These are phyloP conservation scores for Ligustrum vulgare DNA, from an alignment of 257 asterid genomes.

Conservation along the genomic window DNA sequence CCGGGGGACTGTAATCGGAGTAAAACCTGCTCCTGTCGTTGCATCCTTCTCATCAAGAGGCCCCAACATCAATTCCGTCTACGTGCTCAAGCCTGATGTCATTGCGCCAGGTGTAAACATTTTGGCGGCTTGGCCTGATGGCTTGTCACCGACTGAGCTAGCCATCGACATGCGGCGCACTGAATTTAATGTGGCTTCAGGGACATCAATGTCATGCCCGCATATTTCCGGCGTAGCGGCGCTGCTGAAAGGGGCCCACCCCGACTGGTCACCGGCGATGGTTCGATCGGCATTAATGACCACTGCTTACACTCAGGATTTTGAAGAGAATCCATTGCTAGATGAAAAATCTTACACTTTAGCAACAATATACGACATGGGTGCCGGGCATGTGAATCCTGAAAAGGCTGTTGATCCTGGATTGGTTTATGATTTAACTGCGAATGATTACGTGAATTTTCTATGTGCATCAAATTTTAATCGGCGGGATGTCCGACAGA, in stretches of 20 bases:
- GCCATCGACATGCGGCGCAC: conserved; percentile 55
- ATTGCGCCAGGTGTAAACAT: conserved; percentile 93
- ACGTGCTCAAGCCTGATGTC: conserved; percentile 70
- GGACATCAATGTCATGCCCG: conserved; percentile 97
- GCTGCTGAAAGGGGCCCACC: conserved; percentile 78
- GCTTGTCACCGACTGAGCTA: conserved; percentile 59
- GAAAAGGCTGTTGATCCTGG: conserved; percentile 79
- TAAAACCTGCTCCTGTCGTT: conserved; percentile 80
- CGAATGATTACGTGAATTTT: conserved; percentile 55
- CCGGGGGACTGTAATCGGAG: conserved; percentile 63
- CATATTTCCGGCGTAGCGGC: conserved; percentile 87
- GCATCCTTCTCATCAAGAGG: conserved; percentile 91
- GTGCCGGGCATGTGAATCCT: conserved; percentile 83
- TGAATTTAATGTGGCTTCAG: conserved; percentile 64
- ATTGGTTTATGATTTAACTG: conserved; percentile 58
- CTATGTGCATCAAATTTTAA: conserved; percentile 64
- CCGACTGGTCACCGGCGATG: conserved; percentile 97
- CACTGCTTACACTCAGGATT: conserved; percentile 57
- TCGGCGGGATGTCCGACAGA: conserved; percentile 37
- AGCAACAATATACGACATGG: conserved; percentile 61
- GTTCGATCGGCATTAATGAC: conserved; percentile 86
- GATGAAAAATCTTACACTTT: conserved; percentile 56
- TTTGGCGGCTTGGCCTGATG: conserved; percentile 86
- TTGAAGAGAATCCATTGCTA: conserved; percentile 47
- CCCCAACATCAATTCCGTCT: conserved; percentile 48